phyloP scores from a whole-genome alignment of 169 alveolate species.

The Cystoisospora suis region DNA sequence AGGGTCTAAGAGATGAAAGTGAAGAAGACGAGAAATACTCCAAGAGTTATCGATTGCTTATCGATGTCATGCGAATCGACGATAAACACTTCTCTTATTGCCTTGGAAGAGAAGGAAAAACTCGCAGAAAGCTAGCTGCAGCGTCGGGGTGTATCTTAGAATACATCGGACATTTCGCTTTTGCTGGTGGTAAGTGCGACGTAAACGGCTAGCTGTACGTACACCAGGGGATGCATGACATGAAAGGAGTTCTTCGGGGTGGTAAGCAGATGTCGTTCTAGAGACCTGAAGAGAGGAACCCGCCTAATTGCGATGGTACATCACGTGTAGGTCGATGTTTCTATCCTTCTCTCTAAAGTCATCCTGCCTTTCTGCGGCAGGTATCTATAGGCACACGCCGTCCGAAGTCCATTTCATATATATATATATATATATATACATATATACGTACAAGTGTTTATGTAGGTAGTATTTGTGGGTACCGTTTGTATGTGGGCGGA shows the following conservation, averaged over 20 bases:
- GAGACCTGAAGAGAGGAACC: too few species aligned
- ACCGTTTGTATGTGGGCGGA: background rate
- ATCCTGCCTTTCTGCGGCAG: too few species aligned
- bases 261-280: too few species aligned
- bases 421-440: background rate
- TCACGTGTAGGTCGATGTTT: too few species aligned
- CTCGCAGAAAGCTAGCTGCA: constrained; percentile 71
- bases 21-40: too few species aligned
- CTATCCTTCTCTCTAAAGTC: too few species aligned
- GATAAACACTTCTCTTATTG: constrained; percentile 61
- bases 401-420: too few species aligned
- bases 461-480: background rate
- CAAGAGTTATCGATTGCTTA: background rate
- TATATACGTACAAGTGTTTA: background rate
- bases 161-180: constrained; percentile 58
- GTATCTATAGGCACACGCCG: too few species aligned
- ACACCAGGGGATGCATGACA: too few species aligned
- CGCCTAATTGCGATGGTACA: too few species aligned
- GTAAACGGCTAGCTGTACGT: too few species aligned
- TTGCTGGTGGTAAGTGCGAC: constrained; percentile 43
- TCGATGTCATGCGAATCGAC: constrained; percentile 2
- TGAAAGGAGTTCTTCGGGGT: too few species aligned
- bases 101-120: constrained; percentile 72
- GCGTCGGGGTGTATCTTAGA: constrained; percentile 73
- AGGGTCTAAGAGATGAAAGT: background rate